A percentile compares a stretch with the other conserved stretches of the same genome.
Evolutionary conservation across 2,329 filamentous ascomycete genomes (phyloP).

Genomic region (Colletotrichum truncatum): DNA sequence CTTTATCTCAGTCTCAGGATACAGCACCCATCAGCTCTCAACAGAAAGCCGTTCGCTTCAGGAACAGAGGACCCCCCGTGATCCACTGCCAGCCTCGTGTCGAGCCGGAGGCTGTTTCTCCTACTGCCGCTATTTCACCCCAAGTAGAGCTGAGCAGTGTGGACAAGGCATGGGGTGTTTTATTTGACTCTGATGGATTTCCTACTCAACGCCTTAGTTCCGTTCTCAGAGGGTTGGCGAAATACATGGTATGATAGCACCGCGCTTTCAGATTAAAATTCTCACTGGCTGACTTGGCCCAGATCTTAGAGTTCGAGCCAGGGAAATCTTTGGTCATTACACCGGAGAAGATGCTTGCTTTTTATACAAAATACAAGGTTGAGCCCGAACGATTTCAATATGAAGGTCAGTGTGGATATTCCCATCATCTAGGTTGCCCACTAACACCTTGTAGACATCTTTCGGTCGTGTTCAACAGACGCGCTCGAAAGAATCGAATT

Average conservation of each 20-base stretch:
- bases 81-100: conserved; percentile 21
- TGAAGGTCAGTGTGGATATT: conserved; percentile 57
- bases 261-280: background rate
- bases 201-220: conserved; percentile 75
- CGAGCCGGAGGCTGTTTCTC: background rate
- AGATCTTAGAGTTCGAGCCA: conserved; percentile 41
- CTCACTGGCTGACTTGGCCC: background rate
- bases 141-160: conserved; percentile 61
- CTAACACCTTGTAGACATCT: conserved; percentile 54
- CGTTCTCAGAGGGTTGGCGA: conserved; percentile 77
- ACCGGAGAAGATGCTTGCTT: conserved; percentile 77
- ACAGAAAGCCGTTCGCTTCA: conserved; percentile 18
- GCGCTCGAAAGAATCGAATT: conserved; percentile 62
- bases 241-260: conserved; percentile 69
- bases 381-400: conserved; percentile 75
- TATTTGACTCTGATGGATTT: conserved; percentile 75
- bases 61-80: conserved; percentile 4
- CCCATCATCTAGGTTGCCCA: no score
- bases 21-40: conserved; percentile 11
- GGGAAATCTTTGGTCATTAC: conserved; percentile 69
- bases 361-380: conserved; percentile 75
- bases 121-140: background rate
- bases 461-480: conserved; percentile 52
- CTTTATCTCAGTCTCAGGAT: background rate
- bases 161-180: conserved; percentile 78